phyloP scores from a whole-genome alignment of 1,139 yeast genomes.

The Scheffersomyces stambukii region DNA sequence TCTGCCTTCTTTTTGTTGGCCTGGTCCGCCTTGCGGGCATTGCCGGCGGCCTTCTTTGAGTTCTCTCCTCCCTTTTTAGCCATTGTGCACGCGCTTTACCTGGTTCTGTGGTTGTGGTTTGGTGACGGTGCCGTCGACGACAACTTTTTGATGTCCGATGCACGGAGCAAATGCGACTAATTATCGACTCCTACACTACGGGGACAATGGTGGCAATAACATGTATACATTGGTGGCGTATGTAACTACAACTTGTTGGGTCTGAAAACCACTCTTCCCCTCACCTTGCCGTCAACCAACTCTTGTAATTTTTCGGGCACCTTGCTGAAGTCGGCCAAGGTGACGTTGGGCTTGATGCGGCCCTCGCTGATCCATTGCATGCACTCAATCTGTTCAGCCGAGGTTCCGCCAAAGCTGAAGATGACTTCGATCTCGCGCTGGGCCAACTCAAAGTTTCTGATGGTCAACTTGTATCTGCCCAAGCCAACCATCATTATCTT shows the following conservation, averaged over 20 bases:
- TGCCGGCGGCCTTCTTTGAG: slow-evolving; percentile 64
- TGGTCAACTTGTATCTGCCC: slow-evolving; percentile 28
- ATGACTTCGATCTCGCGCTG: slow-evolving; percentile 39
- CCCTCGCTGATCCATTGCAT: slow-evolving; percentile 43
- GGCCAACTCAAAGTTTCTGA: slow-evolving; percentile 35
- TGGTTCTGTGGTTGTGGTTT: not conserved
- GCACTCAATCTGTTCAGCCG: slow-evolving; percentile 41
- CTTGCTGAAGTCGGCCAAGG: slow-evolving; percentile 27
- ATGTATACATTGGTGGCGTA: slow-evolving; percentile 1
- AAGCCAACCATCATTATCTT: slow-evolving; percentile 42
- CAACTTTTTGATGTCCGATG: not conserved
- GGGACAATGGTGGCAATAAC: slow-evolving; percentile 4
- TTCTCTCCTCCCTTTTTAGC: slow-evolving; percentile 58
- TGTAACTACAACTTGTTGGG: slow-evolving; percentile 17
- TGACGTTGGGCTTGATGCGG: slow-evolving; percentile 34
- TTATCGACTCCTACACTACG: too few species aligned
- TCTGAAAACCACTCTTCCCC: slow-evolving; percentile 43
- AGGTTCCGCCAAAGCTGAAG: slow-evolving; percentile 46
- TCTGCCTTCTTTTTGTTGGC: slow-evolving; percentile 61
- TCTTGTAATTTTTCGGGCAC: slow-evolving; percentile 33
- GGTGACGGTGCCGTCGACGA: not conserved
- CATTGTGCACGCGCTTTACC: too few species aligned
- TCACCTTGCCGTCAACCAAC: slow-evolving; percentile 35
- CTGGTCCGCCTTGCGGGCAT: slow-evolving; percentile 66
- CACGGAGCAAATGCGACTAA: slow-evolving; percentile 2